Percentiles rank a stretch among this genome's conserved stretches.
Evolutionary conservation across 73 alveolate species (phyloP).

Genomic region (Paramecium primaurelia): DNA sequence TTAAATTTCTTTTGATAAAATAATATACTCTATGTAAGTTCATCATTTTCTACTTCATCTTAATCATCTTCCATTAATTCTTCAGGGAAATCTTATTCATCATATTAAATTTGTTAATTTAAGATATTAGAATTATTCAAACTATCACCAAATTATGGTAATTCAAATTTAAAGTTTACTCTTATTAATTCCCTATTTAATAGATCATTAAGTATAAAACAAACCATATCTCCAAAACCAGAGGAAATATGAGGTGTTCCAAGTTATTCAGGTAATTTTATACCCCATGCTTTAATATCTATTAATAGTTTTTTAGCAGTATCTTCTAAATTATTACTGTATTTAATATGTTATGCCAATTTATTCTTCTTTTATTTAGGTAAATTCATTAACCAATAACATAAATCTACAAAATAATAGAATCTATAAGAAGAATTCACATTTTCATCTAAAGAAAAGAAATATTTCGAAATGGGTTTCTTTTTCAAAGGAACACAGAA

Average conservation of each 20-base stretch:
- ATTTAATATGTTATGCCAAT: background rate
- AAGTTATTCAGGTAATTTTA: conserved; percentile 63
- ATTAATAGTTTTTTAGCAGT: conserved; percentile 57
- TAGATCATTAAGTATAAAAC: conserved; percentile 81
- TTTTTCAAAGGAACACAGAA: conserved; percentile 74
- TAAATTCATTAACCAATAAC: conserved; percentile 82
- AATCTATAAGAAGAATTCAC: conserved; percentile 16
- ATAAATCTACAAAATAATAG: conserved; percentile 66
- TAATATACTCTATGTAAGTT: background rate
- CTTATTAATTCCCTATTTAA: conserved; percentile 86
- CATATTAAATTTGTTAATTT: background rate
- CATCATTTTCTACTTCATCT: conserved; percentile 7
- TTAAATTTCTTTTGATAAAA: background rate
- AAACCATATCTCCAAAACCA: conserved; percentile 87
- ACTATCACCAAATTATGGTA: conserved; percentile 41
- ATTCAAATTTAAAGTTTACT: conserved; percentile 75
- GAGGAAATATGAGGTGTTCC: conserved; percentile 28
- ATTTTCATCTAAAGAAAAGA: conserved; percentile 70
- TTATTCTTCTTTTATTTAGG: conserved; percentile 51
- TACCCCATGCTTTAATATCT: conserved; percentile 70
- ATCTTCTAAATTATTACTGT: conserved; percentile 48
- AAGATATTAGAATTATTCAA: background rate
- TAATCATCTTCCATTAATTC: background rate
- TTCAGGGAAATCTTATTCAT: background rate
- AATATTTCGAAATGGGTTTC: conserved; percentile 76